Evolutionary conservation across 768 basidiomycete genomes (phyloP).

Genomic region (Dendrothele bispora): DNA sequence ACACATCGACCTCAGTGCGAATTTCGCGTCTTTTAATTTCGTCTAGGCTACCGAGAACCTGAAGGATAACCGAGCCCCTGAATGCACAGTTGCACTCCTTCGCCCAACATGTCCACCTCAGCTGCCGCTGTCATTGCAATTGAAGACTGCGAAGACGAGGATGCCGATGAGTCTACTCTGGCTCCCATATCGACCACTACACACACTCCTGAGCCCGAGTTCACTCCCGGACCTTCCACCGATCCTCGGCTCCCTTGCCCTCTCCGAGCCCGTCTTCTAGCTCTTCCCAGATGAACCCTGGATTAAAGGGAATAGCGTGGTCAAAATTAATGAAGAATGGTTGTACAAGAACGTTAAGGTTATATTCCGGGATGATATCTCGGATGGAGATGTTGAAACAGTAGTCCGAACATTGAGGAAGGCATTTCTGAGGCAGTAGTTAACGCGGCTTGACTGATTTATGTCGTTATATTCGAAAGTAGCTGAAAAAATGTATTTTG

Average conservation of each 20-base stretch:
- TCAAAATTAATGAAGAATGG: too few relatives aligned
- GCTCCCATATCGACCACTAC: conserved; percentile 18
- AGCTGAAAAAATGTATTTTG: too few relatives aligned
- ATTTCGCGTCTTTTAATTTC: conserved; percentile 3
- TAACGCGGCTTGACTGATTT: too few relatives aligned
- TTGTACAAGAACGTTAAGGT: too few relatives aligned
- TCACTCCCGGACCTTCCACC: conserved; percentile 11
- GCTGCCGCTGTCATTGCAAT: conserved; percentile 24
- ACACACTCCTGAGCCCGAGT: conserved; percentile 11
- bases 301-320: too few relatives aligned
- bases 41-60: conserved; percentile 52
- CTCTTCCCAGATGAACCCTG: too few relatives aligned
- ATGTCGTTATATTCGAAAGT: too few relatives aligned
- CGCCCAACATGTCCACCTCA: conserved; percentile 25
- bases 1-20: neutral
- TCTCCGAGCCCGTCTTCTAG: neutral
- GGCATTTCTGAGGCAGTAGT: too few relatives aligned
- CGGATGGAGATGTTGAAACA: too few relatives aligned
- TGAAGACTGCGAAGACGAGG: conserved; percentile 22
- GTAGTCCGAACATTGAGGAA: too few relatives aligned
- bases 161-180: conserved; percentile 12
- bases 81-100: conserved; percentile 60
- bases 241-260: conserved; percentile 2
- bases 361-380: too few relatives aligned
- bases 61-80: conserved; percentile 39